These are phyloP conservation scores for Tolypocladium endophyticum DNA, from an alignment of 2,329 filamentous ascomycete species.

Conservation along the genomic window DNA sequence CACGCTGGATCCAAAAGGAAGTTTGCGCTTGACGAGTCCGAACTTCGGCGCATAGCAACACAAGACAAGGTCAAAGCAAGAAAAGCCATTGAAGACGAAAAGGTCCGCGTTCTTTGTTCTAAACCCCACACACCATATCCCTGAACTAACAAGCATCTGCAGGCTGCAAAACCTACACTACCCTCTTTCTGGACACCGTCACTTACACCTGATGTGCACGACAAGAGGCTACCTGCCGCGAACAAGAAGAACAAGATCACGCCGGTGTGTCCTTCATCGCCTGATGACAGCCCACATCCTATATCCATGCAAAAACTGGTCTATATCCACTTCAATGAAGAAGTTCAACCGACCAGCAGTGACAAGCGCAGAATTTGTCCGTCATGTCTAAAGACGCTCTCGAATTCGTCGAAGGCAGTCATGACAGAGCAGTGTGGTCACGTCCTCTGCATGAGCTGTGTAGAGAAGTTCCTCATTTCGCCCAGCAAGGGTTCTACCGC, in stretches of 20 bases:
- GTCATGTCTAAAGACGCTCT: slow-evolving; percentile 71
- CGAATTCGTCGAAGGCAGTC: slow-evolving; percentile 73
- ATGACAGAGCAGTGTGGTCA: slow-evolving; percentile 85
- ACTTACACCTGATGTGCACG: slow-evolving; percentile 51
- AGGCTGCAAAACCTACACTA: slow-evolving; percentile 55
- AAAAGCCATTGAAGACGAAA: slow-evolving; percentile 62
- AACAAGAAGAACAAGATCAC: slow-evolving; percentile 53
- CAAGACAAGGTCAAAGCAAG: slow-evolving; percentile 62
- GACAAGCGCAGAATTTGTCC: slow-evolving; percentile 54
- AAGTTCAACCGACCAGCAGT: slow-evolving; percentile 38
- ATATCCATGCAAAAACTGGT: slow-evolving; percentile 74
- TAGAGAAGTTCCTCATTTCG: slow-evolving; percentile 69
- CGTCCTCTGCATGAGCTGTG: slow-evolving; percentile 77
- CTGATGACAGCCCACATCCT: slow-evolving; percentile 53
- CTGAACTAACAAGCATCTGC: slow-evolving; percentile 9
- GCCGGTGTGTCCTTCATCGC: slow-evolving; percentile 69
- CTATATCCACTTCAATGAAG: slow-evolving; percentile 65
- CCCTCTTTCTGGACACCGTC: slow-evolving; percentile 92
- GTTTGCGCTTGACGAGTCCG: slow-evolving; percentile 62
- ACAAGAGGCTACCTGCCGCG: slow-evolving; percentile 40
- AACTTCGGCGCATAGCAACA: slow-evolving; percentile 57
- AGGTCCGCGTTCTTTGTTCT: slow-evolving; percentile 30
- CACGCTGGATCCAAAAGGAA: slow-evolving; percentile 52
- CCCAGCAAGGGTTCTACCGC: slow-evolving; percentile 26
- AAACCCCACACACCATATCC: background rate